These are phyloP conservation scores for Austroboletus novae-zelandiae DNA, from an alignment of 1,284 basidiomycete genomes.

Conservation along the genomic window DNA sequence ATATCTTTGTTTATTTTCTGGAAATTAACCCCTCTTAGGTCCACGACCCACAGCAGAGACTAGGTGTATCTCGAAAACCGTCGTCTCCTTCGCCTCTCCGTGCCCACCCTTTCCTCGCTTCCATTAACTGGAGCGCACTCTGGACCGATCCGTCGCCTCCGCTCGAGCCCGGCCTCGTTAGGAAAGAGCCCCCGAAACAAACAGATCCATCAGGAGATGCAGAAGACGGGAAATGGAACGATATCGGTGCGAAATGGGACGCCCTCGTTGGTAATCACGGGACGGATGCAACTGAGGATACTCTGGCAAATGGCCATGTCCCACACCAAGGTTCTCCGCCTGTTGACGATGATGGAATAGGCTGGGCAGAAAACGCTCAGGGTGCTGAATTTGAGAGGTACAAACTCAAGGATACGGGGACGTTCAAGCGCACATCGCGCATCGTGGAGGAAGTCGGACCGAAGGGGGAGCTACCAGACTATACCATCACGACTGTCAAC, in stretches of 20 bases:
- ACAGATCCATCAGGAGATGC: slow-evolving; percentile 37
- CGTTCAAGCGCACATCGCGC: slow-evolving; percentile 19
- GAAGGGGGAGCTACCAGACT: slow-evolving; percentile 36
- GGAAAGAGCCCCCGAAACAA: slow-evolving; percentile 39
- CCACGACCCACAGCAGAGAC: slow-evolving; percentile 66
- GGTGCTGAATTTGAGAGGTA: slow-evolving; percentile 34
- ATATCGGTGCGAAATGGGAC: slow-evolving; percentile 57
- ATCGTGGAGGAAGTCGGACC: slow-evolving; percentile 34
- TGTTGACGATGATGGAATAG: slow-evolving; percentile 36
- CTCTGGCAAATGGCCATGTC: background rate
- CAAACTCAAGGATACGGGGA: slow-evolving; percentile 9
- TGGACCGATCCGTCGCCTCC: slow-evolving; percentile 70
- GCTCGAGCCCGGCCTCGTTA: slow-evolving; percentile 54
- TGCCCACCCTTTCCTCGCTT: slow-evolving; percentile 72
- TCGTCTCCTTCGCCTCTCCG: slow-evolving; percentile 59
- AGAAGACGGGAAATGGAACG: slow-evolving; percentile 43
- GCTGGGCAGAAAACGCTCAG: slow-evolving; percentile 51
- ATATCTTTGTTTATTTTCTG: background rate
- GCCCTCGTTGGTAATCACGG: slow-evolving; percentile 28
- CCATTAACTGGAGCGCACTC: slow-evolving; percentile 68
- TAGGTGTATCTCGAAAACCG: slow-evolving; percentile 56
- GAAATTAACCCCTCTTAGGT: slow-evolving; percentile 40
- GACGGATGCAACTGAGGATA: slow-evolving; percentile 11
- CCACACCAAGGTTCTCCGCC: slow-evolving; percentile 15
- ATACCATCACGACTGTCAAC: slow-evolving; percentile 14